phyloP scores from a whole-genome alignment of 352 stramenopile species.

The Phytopythium vexans region DNA sequence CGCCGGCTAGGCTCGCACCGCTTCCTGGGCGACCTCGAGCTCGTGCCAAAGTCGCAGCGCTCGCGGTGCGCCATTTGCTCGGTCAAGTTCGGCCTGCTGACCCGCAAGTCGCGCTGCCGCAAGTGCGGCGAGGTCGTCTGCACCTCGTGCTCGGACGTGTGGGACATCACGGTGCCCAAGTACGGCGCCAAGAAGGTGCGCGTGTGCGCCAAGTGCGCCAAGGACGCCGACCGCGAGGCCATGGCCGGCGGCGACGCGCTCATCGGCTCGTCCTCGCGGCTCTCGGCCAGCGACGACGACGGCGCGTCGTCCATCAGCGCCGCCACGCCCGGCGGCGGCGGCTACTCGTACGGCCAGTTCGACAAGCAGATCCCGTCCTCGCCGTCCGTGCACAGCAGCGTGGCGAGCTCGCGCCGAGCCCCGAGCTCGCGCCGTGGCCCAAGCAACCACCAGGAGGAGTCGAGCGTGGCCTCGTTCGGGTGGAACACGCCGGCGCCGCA shows the following conservation, averaged over 20 bases:
- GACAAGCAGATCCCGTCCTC: slow-evolving; percentile 13
- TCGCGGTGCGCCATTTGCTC: slow-evolving; percentile 58
- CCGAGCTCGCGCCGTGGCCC: neutral
- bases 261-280: neutral
- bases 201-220: slow-evolving; percentile 53
- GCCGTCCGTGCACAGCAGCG: slow-evolving; percentile 4
- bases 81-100: slow-evolving; percentile 56
- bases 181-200: slow-evolving; percentile 48
- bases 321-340: slow-evolving; percentile 14
- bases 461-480: neutral
- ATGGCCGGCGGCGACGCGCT: slow-evolving; percentile 13
- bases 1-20: slow-evolving; percentile 40
- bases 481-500: too few species aligned
- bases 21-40: slow-evolving; percentile 66
- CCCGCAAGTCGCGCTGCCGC: slow-evolving; percentile 58
- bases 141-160: slow-evolving; percentile 51
- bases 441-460: neutral
- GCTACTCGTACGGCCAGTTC: slow-evolving; percentile 26
- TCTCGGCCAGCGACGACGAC: slow-evolving; percentile 13
- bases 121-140: slow-evolving; percentile 79
- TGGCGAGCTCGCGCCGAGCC: neutral
- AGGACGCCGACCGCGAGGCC: slow-evolving; percentile 23
- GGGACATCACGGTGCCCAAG: slow-evolving; percentile 44
- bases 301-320: slow-evolving; percentile 15
- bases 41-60: slow-evolving; percentile 55